These are phyloP conservation scores for Rhodotorula kratochvilovae DNA, from an alignment of 768 basidiomycete genomes.

Conservation along the genomic window DNA sequence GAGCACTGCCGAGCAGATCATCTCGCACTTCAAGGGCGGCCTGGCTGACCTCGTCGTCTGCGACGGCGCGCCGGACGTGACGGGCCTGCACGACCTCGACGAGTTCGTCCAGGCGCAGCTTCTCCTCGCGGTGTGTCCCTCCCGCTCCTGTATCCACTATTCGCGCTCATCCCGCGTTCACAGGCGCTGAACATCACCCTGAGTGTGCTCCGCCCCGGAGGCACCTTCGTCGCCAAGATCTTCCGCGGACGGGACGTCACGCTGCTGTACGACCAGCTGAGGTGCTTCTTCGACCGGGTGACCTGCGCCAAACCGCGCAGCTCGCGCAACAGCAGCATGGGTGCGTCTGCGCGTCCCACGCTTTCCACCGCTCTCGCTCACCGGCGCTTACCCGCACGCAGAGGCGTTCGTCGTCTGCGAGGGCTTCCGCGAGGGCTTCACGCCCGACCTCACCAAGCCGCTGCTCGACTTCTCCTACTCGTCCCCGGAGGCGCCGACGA, in stretches of 20 bases:
- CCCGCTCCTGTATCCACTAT: background rate
- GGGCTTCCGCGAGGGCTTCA: slow-evolving; percentile 45
- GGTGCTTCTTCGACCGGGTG: slow-evolving; percentile 50
- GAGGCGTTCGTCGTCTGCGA: slow-evolving; percentile 52
- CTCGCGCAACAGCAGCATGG: slow-evolving; percentile 50
- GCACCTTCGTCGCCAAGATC: slow-evolving; percentile 52
- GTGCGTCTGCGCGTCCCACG: slow-evolving; percentile 40
- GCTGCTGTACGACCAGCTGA: slow-evolving; percentile 49
- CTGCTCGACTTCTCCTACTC: slow-evolving; percentile 40
- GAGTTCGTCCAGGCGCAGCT: slow-evolving; percentile 52
- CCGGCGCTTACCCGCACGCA: slow-evolving; percentile 32
- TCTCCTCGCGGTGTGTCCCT: slow-evolving; percentile 48
- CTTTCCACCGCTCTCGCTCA: too few relatives aligned
- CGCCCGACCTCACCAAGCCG: slow-evolving; percentile 39
- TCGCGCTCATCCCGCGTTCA: background rate
- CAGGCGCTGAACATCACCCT: slow-evolving; percentile 51
- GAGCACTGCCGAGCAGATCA: slow-evolving; percentile 49
- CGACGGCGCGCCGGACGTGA: slow-evolving; percentile 54
- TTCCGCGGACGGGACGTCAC: slow-evolving; percentile 48
- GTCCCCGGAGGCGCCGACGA: background rate
- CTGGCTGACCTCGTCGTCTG: slow-evolving; percentile 53
- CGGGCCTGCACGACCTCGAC: slow-evolving; percentile 53
- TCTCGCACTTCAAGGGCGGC: slow-evolving; percentile 49
- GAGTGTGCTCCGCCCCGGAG: slow-evolving; percentile 49
- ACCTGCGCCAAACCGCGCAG: slow-evolving; percentile 52